These are phyloP conservation scores for Heterobasidion irregulare DNA, from an alignment of 1,284 basidiomycete genomes.

Conservation along the genomic window DNA sequence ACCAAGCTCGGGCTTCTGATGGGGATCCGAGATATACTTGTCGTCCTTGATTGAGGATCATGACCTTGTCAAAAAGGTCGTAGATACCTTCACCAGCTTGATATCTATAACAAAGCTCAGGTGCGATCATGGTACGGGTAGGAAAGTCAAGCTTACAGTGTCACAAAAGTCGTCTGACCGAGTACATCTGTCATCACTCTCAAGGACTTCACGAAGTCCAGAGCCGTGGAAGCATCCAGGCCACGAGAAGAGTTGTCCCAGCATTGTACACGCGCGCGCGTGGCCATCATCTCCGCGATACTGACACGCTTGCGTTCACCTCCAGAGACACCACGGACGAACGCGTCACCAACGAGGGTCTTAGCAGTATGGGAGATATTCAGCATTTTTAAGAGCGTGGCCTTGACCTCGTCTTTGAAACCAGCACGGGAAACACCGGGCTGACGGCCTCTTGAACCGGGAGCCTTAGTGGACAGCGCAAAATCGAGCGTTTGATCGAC, in stretches of 20 bases:
- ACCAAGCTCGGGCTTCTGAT: slow-evolving; percentile 68
- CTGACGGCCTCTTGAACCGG: slow-evolving; percentile 68
- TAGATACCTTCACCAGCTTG: slow-evolving; percentile 78
- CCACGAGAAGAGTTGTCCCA: slow-evolving; percentile 86
- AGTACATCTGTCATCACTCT: slow-evolving; percentile 75
- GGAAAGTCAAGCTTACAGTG: slow-evolving; percentile 46
- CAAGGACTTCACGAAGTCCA: slow-evolving; percentile 71
- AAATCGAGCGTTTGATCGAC: slow-evolving; percentile 67
- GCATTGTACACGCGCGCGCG: slow-evolving; percentile 65
- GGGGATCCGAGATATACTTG: slow-evolving; percentile 80
- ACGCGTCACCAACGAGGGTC: slow-evolving; percentile 80
- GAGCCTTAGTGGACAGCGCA: slow-evolving; percentile 61
- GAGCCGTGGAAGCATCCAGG: slow-evolving; percentile 79
- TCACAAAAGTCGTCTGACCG: slow-evolving; percentile 73
- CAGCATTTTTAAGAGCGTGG: slow-evolving; percentile 67
- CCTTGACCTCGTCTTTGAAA: slow-evolving; percentile 49
- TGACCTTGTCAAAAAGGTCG: slow-evolving; percentile 55
- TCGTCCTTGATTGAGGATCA: slow-evolving; percentile 73
- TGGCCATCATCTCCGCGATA: slow-evolving; percentile 82
- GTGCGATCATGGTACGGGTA: not conserved
- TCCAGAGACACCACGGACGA: slow-evolving; percentile 80
- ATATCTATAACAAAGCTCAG: slow-evolving; percentile 38
- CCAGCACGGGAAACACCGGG: slow-evolving; percentile 54
- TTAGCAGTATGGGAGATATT: slow-evolving; percentile 71
- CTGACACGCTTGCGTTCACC: slow-evolving; percentile 85